Evolutionary conservation across 1,284 basidiomycete species (phyloP), one percentile per base, ranked within the genome.

Genomic region (Ustilago curta): DNA sequence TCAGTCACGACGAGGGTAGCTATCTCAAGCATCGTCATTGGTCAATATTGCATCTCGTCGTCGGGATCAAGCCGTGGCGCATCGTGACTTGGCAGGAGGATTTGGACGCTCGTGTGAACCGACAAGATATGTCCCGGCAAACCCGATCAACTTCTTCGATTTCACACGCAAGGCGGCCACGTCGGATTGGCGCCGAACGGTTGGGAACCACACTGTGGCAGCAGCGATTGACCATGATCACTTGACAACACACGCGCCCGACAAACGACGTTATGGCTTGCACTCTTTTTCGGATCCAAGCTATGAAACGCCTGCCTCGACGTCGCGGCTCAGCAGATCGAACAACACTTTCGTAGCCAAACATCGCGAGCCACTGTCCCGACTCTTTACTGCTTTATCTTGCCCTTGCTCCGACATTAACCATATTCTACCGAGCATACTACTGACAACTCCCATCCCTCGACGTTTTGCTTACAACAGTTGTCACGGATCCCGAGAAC

Each of bases 401-500:
- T n/a, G 53, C 19, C 25, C 18, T 23, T 35, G 9, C 9, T 11
- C 31, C 45, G 39, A 51, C 14, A 18, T 23, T 4, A 8, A 18
- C 6, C 18, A 23, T 12, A 2, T n/a, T 27, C 14, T 18, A 12
- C 35, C 27, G 23, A 42, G 31, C 21, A 25, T 27, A 9, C 42
- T 45, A 35, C 55, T 62, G 50, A 47, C 68, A 27, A 27, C 45
- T 51, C 31, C 31, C 57, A 39, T 43, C 35, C 66, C 8, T 47
- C 35, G 40, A 23, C 64, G 55, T 73, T 62, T 72, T 21, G 86
- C 94, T 93, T 95, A 79, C 87, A 21, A 58, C 66, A 80, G 80
- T 82, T 52, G 69, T 79, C 79, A 92, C 93, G 75, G 90, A 99
- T 88, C 93, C 95, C 53, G 95, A 98, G 83, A 91, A 96, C 87